Evolutionary conservation across 352 stramenopile species (phyloP), one percentile per base, ranked within the genome.

Genomic region (Phytophthora syringae): DNA sequence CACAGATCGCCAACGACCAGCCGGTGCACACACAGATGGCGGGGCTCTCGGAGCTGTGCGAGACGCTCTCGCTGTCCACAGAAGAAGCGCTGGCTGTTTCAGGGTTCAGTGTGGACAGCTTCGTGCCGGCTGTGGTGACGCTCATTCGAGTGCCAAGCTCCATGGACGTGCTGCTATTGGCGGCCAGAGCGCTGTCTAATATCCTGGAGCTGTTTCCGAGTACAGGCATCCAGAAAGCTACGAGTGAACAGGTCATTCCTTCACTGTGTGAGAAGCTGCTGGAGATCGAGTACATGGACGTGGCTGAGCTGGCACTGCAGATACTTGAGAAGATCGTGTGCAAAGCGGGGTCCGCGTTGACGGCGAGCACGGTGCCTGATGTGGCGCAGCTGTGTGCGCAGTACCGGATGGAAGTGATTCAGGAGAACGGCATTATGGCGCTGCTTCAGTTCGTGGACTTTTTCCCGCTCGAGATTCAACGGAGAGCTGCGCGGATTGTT

Each of bases 271-370:
- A 74, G 18, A 91, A 91, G 52, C 70, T 94, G 16, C 52, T 90
- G 58, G 84, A 89, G 60, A 89, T 94, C 34, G 80, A 94, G 60
- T 94, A 92, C 63, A 91, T 94, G 80, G 85, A 94, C 55, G 81
- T 94, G 27, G 85, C 82, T 0, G 85, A 94, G 55, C 53, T 90
- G 25, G 73, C 81, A 12, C 61, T 94, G 52, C 80, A 89, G 55
- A 87, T 92, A 51, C 59, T 94, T 0, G 83, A 92, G 21, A 73
- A 65, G 16, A 80, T 94, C 22, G 70, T 88, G 10, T 87, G 70
- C 30, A 66, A 72, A 7, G 27, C 65, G 5, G 59, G 75, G 13
- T 21, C 34, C 11, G 53, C 57, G 5, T 34, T 68, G 6, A 22
- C 18, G 11, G 20, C 48, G 0, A 22, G 7, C 5, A 43, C 42